phyloP scores from a whole-genome alignment of 2,329 filamentous ascomycete genomes.

The Fulvia fulva region DNA sequence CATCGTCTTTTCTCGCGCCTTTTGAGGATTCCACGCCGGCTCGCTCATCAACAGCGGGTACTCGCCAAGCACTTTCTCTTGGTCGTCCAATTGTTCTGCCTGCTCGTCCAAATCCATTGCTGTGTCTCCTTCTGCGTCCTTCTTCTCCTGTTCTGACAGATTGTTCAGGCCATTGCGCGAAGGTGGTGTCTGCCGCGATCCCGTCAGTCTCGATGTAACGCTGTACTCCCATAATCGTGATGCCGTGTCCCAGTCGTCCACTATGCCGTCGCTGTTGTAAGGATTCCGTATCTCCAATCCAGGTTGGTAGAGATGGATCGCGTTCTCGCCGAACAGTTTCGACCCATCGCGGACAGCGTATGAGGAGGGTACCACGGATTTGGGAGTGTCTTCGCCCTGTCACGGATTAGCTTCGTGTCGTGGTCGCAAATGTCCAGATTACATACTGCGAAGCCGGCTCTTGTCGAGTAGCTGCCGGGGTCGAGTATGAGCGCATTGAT shows the following conservation, averaged over 20 bases:
- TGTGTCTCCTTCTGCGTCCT: constrained; percentile 45
- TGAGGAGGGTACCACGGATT: constrained; percentile 84
- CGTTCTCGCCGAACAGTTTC: constrained; percentile 82
- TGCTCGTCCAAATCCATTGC: constrained; percentile 58
- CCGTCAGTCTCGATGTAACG: constrained; percentile 82
- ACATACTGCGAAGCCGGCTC: constrained; percentile 77
- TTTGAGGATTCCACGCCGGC: constrained; percentile 83
- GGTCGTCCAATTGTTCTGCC: constrained; percentile 55
- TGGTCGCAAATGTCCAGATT: no score
- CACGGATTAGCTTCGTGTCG: not conserved
- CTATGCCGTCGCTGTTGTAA: constrained; percentile 80
- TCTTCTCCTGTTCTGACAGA: constrained; percentile 46
- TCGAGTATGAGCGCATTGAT: constrained; percentile 96
- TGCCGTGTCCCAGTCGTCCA: constrained; percentile 95
- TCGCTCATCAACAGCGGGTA: constrained; percentile 92
- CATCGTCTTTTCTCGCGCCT: constrained; percentile 87
- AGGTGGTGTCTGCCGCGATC: constrained; percentile 64
- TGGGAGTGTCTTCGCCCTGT: constrained; percentile 85
- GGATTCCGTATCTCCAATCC: constrained; percentile 86
- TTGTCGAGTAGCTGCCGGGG: constrained; percentile 83
- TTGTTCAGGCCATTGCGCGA: constrained; percentile 78
- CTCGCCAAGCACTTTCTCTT: constrained; percentile 76
- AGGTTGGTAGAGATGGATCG: constrained; percentile 70
- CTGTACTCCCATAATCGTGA: constrained; percentile 88
- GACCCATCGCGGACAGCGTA: constrained; percentile 64